A percentile compares a stretch with the other conserved stretches of the same genome.
Conservation (phyloP, 2,329 filamentous ascomycete species). For the Colletotrichum aenigma region DNA sequence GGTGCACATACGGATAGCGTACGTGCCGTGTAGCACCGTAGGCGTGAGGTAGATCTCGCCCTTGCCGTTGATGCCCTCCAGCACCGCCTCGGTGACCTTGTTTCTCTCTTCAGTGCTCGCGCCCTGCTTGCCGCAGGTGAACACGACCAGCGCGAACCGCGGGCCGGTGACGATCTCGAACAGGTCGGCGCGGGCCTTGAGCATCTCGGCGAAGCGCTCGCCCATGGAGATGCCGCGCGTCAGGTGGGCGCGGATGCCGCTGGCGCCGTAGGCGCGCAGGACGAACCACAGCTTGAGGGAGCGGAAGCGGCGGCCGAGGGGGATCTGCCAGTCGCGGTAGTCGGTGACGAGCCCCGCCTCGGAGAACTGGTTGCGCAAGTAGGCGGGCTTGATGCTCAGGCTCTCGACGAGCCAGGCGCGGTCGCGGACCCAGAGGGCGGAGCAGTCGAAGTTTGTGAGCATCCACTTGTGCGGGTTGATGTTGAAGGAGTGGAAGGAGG, state of each 20-base stretch:
- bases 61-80: conserved; percentile 73
- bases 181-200: conserved; percentile 66
- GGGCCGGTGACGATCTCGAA: conserved; percentile 79
- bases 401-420: conserved; percentile 79
- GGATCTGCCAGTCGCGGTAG: conserved; percentile 97
- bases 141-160: conserved; percentile 78
- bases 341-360: conserved; percentile 88
- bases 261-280: conserved; percentile 78
- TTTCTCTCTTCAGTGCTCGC: conserved; percentile 60
- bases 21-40: conserved; percentile 72
- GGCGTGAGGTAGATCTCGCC: conserved; percentile 86
- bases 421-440: conserved; percentile 79
- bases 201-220: conserved; percentile 68
- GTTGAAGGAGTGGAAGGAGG: conserved; percentile 84
- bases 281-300: conserved; percentile 96
- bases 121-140: conserved; percentile 57
- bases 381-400: conserved; percentile 78
- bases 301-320: conserved; percentile 86
- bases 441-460: conserved; percentile 88
- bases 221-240: conserved; percentile 70
- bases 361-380: conserved; percentile 80
- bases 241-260: conserved; percentile 77
- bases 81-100: conserved; percentile 73
- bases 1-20: conserved; percentile 83
- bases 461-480: conserved; percentile 99